Evolutionary conservation across 1,284 basidiomycete genomes (phyloP).

Genomic region (Boletellus deceptivus): DNA sequence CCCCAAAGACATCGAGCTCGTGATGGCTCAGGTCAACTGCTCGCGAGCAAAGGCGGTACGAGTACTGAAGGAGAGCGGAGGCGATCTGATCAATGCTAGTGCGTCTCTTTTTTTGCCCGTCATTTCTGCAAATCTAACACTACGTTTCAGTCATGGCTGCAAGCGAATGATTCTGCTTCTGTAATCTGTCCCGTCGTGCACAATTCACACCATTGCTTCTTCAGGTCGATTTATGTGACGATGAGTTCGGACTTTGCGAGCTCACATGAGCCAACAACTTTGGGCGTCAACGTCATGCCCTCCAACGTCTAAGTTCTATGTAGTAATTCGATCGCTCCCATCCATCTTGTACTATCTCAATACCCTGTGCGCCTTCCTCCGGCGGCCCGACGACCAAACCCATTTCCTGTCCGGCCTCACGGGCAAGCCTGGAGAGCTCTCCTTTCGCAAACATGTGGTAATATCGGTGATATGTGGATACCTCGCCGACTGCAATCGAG

Average conservation of each 20-base stretch:
- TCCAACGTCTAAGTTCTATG: constrained; percentile 68
- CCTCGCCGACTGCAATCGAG: constrained; percentile 1
- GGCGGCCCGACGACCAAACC: constrained; percentile 50
- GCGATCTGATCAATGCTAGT: constrained; percentile 95
- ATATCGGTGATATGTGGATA: constrained; percentile 73
- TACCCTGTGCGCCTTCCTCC: constrained; percentile 37
- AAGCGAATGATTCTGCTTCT: constrained; percentile 29
- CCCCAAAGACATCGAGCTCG: constrained; percentile 92
- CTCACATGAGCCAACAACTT: constrained; percentile 1
- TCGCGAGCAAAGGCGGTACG: constrained; percentile 86
- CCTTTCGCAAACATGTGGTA: constrained; percentile 90
- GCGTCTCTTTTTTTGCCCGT: constrained; percentile 39
- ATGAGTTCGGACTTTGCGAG: neutral
- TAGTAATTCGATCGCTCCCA: constrained; percentile 89
- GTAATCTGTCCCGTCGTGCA: constrained; percentile 19
- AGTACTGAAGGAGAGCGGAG: constrained; percentile 84
- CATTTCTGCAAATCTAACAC: constrained; percentile 52
- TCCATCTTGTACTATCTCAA: constrained; percentile 69
- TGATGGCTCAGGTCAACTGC: constrained; percentile 84
- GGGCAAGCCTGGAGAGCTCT: constrained; percentile 67
- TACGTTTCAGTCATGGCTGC: constrained; percentile 33
- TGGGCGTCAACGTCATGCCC: constrained; percentile 25
- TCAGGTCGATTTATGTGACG: neutral
- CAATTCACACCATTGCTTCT: constrained; percentile 24
- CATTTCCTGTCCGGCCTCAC: constrained; percentile 59